Percentiles rank a stretch among this genome's conserved stretches.
phyloP scores from a whole-genome alignment of 257 asterid species.

The Ajuga chamaepitys region DNA sequence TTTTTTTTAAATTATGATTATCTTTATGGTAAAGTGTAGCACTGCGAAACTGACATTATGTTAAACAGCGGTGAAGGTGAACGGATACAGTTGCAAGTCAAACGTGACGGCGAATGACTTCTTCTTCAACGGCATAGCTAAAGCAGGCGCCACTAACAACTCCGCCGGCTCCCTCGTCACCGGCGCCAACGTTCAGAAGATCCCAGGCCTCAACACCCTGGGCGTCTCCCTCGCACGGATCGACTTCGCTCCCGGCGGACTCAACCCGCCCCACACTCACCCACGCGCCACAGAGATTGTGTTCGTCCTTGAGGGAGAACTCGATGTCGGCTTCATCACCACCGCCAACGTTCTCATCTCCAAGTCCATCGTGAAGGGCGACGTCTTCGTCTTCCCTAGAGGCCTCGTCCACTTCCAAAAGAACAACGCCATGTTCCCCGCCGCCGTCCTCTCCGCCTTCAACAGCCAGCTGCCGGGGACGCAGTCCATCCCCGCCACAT shows the following conservation, averaged over 20 bases:
- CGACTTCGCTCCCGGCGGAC: conserved; percentile 79
- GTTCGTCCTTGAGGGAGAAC: conserved; percentile 62
- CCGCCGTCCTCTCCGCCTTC: conserved; percentile 62
- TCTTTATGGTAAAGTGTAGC: too few relatives aligned
- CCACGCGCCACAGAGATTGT: conserved; percentile 86
- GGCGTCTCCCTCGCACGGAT: conserved; percentile 73
- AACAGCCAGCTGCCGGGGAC: conserved; percentile 82
- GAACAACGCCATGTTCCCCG: conserved; percentile 49
- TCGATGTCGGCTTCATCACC: conserved; percentile 79
- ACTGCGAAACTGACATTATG: too few relatives aligned
- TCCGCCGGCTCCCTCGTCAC: conserved; percentile 52
- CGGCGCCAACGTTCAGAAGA: conserved; percentile 46
- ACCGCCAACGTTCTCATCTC: conserved; percentile 57
- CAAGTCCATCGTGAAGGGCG: conserved; percentile 55
- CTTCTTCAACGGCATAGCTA: conserved; percentile 35
- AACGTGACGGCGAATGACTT: conserved; percentile 55
- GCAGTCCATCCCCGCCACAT: conserved; percentile 52
- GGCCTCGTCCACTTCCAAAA: conserved; percentile 85
- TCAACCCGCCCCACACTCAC: conserved; percentile 85
- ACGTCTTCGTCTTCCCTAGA: conserved; percentile 53
- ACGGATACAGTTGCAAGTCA: conserved; percentile 59
- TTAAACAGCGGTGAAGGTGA: conserved; percentile 40
- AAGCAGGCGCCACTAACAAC: conserved; percentile 66
- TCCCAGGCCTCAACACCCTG: conserved; percentile 84
- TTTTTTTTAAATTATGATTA: too few relatives aligned